These are phyloP conservation scores for Platismatia glauca DNA, from an alignment of 495 filamentous ascomycete species.

Conservation along the genomic window DNA sequence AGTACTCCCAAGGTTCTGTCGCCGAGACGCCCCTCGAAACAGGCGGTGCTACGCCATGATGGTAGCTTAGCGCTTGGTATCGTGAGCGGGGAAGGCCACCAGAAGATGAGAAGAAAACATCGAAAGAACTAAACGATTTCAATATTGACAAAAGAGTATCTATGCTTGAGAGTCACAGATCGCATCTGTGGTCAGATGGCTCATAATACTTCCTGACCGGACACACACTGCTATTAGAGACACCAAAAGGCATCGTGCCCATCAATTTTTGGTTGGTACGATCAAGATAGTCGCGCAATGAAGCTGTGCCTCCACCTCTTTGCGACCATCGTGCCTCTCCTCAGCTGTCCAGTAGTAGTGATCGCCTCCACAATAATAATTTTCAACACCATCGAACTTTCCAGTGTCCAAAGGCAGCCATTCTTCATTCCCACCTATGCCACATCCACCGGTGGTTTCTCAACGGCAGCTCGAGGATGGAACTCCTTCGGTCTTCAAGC, in stretches of 20 bases:
- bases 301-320: background rate
- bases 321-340: background rate
- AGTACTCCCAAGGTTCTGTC: too few species aligned
- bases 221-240: background rate
- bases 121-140: background rate
- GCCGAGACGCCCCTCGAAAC: background rate
- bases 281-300: background rate
- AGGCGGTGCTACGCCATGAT: background rate
- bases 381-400: background rate
- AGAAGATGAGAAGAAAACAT: background rate
- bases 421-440: background rate
- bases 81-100: background rate
- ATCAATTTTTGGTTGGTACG: fast-evolving
- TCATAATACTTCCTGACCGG: background rate
- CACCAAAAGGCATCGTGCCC: background rate
- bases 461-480: background rate
- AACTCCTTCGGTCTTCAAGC: background rate
- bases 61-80: background rate
- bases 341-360: background rate
- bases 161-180: too few species aligned
- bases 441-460: background rate
- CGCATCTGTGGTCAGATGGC: background rate
- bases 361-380: background rate
- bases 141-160: background rate
- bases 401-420: background rate